phyloP scores from a whole-genome alignment of 805 yeast species.

The Hanseniaspora lachancei region DNA sequence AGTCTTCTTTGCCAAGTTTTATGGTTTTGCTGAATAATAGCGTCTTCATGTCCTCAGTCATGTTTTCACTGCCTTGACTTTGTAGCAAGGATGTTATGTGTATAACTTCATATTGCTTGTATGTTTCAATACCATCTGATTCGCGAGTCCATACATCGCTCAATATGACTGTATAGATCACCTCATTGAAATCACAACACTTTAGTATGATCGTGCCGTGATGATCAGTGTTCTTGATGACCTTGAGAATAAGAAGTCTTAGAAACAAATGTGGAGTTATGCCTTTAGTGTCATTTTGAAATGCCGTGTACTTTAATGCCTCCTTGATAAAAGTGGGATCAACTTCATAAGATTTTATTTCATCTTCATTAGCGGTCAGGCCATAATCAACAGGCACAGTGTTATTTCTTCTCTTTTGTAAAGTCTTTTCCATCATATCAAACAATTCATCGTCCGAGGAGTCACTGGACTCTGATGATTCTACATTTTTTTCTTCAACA shows the following conservation, averaged over 20 bases:
- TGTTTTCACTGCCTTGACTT: background rate
- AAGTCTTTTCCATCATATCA: background rate
- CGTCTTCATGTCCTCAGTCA: background rate
- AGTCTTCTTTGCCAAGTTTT: background rate
- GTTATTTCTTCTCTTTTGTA: background rate
- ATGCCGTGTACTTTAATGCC: background rate
- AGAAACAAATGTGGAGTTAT: background rate
- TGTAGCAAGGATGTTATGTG: background rate
- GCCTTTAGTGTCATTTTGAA: background rate
- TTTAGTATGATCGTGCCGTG: constrained; percentile 16
- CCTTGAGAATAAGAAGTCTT: background rate
- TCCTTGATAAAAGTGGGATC: background rate
- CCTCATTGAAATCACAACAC: constrained; percentile 7
- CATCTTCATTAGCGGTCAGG: too few relatives aligned
- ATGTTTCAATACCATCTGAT: background rate
- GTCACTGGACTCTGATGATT: background rate
- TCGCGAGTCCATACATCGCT: constrained; percentile 14
- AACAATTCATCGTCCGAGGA: constrained; percentile 14
- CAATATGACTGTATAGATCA: constrained; percentile 21
- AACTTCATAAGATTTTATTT: background rate
- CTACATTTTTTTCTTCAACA: constrained; percentile 6
- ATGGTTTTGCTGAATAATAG: background rate
- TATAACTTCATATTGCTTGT: background rate
- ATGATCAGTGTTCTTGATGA: constrained; percentile 4
- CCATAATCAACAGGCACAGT: background rate